phyloP scores from a whole-genome alignment of 2,329 filamentous ascomycete genomes.

The Cladophialophora psammophila region DNA sequence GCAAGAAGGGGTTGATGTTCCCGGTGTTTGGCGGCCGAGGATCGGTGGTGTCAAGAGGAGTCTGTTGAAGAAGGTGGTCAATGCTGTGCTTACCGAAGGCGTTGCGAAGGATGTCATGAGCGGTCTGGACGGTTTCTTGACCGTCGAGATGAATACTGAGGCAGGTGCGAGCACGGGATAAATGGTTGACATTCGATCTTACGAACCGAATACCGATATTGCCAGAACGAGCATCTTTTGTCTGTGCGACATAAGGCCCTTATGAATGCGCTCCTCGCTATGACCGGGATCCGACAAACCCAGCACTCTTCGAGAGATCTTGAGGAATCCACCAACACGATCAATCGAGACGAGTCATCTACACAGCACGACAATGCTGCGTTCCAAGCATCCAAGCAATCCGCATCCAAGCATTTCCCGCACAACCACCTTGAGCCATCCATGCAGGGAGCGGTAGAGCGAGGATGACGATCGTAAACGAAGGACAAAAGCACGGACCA shows the following conservation, averaged over 20 bases:
- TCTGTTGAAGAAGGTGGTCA: constrained; percentile 76
- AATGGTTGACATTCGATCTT: background rate
- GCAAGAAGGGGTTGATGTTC: constrained; percentile 65
- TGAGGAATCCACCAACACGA: no score
- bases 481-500: no score
- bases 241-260: background rate
- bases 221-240: background rate
- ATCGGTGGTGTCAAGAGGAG: constrained; percentile 80
- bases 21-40: constrained; percentile 84
- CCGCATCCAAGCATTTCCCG: no score
- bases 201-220: background rate
- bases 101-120: constrained; percentile 86
- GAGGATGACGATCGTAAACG: no score
- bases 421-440: no score
- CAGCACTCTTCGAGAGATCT: no score
- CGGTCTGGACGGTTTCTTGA: constrained; percentile 73
- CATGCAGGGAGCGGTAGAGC: no score
- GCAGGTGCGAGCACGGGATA: background rate
- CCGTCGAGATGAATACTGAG: constrained; percentile 18
- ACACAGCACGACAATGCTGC: no score
- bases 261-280: background rate
- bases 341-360: no score
- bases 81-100: constrained; percentile 76
- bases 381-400: no score
- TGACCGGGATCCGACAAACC: background rate